These are phyloP conservation scores for Yarrowia sp. DNA, from an alignment of 805 yeast species.

Conservation along the genomic window DNA sequence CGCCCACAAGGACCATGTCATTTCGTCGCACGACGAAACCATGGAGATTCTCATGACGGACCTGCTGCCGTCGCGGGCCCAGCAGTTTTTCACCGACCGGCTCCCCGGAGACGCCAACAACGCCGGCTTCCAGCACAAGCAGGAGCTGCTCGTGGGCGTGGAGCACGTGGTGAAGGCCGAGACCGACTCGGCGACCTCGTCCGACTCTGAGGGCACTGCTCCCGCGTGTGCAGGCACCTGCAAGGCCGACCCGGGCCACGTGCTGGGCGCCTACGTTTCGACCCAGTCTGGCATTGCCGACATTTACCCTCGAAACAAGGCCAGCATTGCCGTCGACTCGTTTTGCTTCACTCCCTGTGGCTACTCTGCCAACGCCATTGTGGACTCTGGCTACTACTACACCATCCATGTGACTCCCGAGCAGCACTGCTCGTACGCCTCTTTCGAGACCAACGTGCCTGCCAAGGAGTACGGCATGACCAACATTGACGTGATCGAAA, in stretches of 20 bases:
- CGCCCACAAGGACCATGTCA: constrained; percentile 6
- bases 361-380: constrained; percentile 79
- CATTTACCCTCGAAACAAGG: constrained; percentile 44
- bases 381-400: constrained; percentile 60
- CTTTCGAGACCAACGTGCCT: constrained; percentile 86
- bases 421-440: constrained; percentile 89
- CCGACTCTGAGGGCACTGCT: constrained; percentile 37
- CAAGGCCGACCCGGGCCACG: constrained; percentile 68
- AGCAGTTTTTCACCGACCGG: constrained; percentile 56
- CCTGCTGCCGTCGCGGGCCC: constrained; percentile 54
- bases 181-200: constrained; percentile 33
- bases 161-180: constrained; percentile 32
- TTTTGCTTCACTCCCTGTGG: constrained; percentile 95
- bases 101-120: constrained; percentile 34
- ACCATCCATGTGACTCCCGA: constrained; percentile 96
- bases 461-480: constrained; percentile 41
- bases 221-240: not conserved
- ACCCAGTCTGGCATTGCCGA: constrained; percentile 57
- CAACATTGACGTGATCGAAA: constrained; percentile 54
- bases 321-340: constrained; percentile 58
- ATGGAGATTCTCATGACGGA: constrained; percentile 91
- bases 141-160: constrained; percentile 31
- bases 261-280: constrained; percentile 68
- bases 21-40: constrained; percentile 56
- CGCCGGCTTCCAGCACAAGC: constrained; percentile 41